phyloP scores from a whole-genome alignment of 176 grass and related monocot genomes.

The Carex myosuroides region DNA sequence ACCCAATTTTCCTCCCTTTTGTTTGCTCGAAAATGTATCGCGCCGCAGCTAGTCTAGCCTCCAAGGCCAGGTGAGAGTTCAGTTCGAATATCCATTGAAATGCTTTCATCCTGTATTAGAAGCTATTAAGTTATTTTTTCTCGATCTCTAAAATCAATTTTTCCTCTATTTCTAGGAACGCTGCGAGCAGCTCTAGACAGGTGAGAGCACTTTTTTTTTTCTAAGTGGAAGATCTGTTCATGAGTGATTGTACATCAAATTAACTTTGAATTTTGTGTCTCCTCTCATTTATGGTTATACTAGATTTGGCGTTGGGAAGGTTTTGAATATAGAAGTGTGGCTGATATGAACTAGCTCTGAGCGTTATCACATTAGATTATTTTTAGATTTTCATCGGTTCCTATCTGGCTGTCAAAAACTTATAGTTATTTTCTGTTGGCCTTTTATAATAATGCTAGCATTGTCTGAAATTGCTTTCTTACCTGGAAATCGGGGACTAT shows the following conservation, averaged over 20 bases:
- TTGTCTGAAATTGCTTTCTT: neutral
- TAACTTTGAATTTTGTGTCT: neutral
- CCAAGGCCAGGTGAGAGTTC: slow-evolving; percentile 57
- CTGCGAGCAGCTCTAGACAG: slow-evolving; percentile 51
- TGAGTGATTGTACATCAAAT: neutral
- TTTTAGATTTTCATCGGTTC: neutral
- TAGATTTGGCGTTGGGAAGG: neutral
- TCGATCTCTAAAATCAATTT: slow-evolving; percentile 18
- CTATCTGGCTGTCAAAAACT: neutral
- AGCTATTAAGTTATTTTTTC: neutral
- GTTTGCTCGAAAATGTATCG: slow-evolving; percentile 49
- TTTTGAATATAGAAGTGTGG: neutral
- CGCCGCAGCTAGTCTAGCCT: slow-evolving; percentile 54
- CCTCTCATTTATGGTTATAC: neutral
- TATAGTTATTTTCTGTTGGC: neutral
- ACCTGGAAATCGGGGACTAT: neutral
- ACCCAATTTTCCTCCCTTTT: neutral
- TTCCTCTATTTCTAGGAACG: slow-evolving; percentile 43
- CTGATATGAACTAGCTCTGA: neutral
- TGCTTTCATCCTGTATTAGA: neutral
- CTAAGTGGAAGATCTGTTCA: neutral
- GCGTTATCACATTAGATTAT: neutral
- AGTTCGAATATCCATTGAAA: neutral
- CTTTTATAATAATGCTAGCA: neutral
- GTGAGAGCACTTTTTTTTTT: slow-evolving; percentile 23